Evolutionary conservation across 495 filamentous ascomycete genomes (phyloP).

Genomic region (Emericellopsis terricola): DNA sequence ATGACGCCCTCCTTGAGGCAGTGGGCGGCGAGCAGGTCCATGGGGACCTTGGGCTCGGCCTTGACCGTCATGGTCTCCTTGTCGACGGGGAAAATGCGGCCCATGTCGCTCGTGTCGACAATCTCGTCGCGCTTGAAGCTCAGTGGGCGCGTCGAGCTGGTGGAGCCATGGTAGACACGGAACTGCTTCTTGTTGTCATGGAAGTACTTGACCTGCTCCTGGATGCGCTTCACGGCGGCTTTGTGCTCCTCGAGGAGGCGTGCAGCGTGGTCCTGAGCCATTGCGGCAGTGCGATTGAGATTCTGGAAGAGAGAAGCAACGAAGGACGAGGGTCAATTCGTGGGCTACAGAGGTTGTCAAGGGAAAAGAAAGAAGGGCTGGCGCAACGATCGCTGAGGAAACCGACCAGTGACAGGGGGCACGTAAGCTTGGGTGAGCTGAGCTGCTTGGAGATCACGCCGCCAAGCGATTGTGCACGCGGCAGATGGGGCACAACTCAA

Average conservation of each 20-base stretch:
- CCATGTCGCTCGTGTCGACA: slow-evolving; percentile 35
- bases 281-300: too few species aligned
- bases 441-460: too few species aligned
- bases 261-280: background rate
- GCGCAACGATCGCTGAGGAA: too few species aligned
- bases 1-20: slow-evolving; percentile 31
- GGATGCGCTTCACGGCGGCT: slow-evolving; percentile 21
- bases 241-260: slow-evolving; percentile 22
- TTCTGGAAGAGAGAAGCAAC: too few species aligned
- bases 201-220: slow-evolving; percentile 27
- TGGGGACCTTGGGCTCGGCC: slow-evolving; percentile 48
- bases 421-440: too few species aligned
- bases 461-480: too few species aligned
- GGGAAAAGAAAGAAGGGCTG: too few species aligned
- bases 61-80: slow-evolving; percentile 20
- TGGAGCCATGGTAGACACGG: slow-evolving; percentile 56
- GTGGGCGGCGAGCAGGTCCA: slow-evolving; percentile 38
- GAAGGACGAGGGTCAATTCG: too few species aligned
- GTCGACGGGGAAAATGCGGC: slow-evolving; percentile 35
- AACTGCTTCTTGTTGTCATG: slow-evolving; percentile 38
- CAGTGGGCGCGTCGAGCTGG: slow-evolving; percentile 49
- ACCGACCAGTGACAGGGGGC: too few species aligned
- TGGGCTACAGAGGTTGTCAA: too few species aligned
- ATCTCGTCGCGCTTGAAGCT: slow-evolving; percentile 22
- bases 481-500: too few species aligned